A percentile compares a stretch with the other conserved stretches of the same genome.
These are phyloP conservation scores for Dactylellina drechsleri DNA, from an alignment of 2,329 filamentous ascomycete species.

Conservation along the genomic window DNA sequence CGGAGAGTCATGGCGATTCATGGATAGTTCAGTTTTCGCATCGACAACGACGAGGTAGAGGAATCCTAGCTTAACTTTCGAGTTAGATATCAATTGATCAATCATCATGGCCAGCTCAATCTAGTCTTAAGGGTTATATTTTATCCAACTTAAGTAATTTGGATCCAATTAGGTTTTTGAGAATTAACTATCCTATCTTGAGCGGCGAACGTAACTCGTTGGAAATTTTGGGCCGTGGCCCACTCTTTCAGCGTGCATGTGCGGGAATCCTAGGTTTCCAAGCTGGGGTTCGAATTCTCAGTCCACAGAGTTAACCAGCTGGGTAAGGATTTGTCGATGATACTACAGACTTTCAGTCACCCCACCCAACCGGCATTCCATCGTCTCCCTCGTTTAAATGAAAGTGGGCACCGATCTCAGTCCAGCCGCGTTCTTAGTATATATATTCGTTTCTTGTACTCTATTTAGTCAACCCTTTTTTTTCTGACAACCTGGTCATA, in stretches of 20 bases:
- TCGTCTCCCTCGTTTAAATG: neutral
- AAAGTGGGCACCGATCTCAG: too few relatives aligned
- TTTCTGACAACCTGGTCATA: neutral
- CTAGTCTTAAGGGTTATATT: too few relatives aligned
- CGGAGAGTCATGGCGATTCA: too few relatives aligned
- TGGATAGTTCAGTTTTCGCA: too few relatives aligned
- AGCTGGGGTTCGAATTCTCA: neutral
- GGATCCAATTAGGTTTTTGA: too few relatives aligned
- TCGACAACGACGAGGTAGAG: too few relatives aligned
- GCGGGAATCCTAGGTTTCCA: constrained; percentile 6
- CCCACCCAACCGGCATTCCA: neutral
- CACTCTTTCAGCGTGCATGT: constrained; percentile 7
- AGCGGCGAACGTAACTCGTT: too few relatives aligned
- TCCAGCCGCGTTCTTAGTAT: neutral
- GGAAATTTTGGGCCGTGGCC: constrained; percentile 9
- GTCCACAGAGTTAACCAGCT: neutral
- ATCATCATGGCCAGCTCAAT: too few relatives aligned
- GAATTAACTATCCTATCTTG: too few relatives aligned
- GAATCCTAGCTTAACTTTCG: too few relatives aligned
- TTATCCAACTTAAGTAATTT: too few relatives aligned
- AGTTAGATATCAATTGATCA: too few relatives aligned
- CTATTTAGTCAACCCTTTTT: neutral
- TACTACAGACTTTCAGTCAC: neutral
- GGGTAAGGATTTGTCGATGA: constrained; percentile 2
- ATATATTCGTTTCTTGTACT: neutral